Percentiles rank a stretch among this genome's conserved stretches.
These are phyloP conservation scores for Neocucurbitaria cava DNA, from an alignment of 2,329 filamentous ascomycete genomes.

Conservation along the genomic window DNA sequence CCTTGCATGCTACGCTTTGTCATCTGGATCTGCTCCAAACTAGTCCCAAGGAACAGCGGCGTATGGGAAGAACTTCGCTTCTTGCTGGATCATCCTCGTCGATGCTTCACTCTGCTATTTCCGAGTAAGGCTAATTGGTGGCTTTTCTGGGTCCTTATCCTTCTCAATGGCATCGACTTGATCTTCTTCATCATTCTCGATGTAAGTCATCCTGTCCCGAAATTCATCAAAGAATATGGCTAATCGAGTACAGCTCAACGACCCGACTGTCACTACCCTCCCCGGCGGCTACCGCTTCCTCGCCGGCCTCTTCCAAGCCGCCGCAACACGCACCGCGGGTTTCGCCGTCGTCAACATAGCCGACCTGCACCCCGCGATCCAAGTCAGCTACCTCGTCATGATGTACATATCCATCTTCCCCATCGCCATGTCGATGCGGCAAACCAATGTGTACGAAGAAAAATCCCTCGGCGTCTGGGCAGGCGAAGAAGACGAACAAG, in stretches of 20 bases:
- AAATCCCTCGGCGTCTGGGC: conserved; percentile 79
- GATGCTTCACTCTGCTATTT: conserved; percentile 95
- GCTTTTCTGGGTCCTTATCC: conserved; percentile 84
- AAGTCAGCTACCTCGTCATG: conserved; percentile 96
- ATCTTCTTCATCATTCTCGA: conserved; percentile 94
- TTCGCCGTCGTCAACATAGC: conserved; percentile 83
- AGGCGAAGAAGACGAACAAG: conserved; percentile 57
- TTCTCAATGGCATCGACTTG: conserved; percentile 83
- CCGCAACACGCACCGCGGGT: conserved; percentile 87
- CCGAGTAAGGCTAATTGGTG: conserved; percentile 92
- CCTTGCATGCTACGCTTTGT: conserved; percentile 92
- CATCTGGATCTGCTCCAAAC: conserved; percentile 80
- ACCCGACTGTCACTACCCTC: conserved; percentile 70
- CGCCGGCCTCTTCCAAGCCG: conserved; percentile 88
- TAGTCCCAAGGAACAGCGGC: conserved; percentile 70
- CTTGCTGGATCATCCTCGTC: conserved; percentile 89
- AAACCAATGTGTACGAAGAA: conserved; percentile 97
- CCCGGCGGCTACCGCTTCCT: conserved; percentile 78
- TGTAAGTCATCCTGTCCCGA: conserved; percentile 58
- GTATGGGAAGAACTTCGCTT: conserved; percentile 92
- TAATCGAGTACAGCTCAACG: conserved; percentile 67
- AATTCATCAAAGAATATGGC: neutral
- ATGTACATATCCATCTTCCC: conserved; percentile 99
- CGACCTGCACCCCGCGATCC: conserved; percentile 84
- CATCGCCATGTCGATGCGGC: conserved; percentile 91